Conservation (phyloP, 306 rosid species). For the Dryas alaskensis region DNA sequence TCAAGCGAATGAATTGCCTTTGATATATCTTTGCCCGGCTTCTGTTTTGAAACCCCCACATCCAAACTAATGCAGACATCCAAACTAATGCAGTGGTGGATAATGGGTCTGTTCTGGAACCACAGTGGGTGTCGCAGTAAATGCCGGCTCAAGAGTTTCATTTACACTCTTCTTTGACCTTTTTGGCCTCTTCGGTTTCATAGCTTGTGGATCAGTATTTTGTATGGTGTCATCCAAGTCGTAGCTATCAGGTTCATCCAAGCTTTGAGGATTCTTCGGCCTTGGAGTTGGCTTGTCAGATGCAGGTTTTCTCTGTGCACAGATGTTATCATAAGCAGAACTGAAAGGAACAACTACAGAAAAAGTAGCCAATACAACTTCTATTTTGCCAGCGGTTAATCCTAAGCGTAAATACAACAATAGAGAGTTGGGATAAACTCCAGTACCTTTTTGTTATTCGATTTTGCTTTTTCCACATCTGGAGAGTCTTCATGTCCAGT, state of each 20-base stretch:
- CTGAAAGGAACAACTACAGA: not conserved
- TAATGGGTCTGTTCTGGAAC: constrained; percentile 43
- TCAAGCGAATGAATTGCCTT: constrained; percentile 16
- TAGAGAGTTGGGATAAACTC: not conserved
- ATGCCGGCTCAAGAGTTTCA: constrained; percentile 57
- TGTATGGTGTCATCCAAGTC: constrained; percentile 46
- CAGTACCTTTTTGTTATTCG: constrained; percentile 74
- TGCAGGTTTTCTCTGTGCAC: constrained; percentile 62
- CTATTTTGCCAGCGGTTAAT: not conserved
- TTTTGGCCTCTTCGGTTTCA: constrained; percentile 68
- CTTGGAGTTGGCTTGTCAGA: constrained; percentile 47
- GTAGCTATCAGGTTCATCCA: constrained; percentile 37
- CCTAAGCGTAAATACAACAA: not conserved
- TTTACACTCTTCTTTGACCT: constrained; percentile 64
- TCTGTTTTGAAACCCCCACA: constrained; percentile 34
- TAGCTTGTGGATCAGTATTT: constrained; percentile 41
- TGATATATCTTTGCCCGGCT: constrained; percentile 27
- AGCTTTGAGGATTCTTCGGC: constrained; percentile 44
- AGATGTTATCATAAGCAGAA: constrained; percentile 16
- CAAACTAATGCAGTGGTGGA: constrained; percentile 28
- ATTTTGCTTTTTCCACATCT: constrained; percentile 61
- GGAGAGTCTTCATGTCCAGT: constrained; percentile 48
- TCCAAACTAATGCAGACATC: constrained; percentile 22
- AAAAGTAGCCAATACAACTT: not conserved
- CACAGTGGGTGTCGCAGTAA: constrained; percentile 26